Evolutionary conservation across 1,284 basidiomycete species (phyloP), one percentile per base, ranked within the genome.

Genomic region (Pholiota adiposa): DNA sequence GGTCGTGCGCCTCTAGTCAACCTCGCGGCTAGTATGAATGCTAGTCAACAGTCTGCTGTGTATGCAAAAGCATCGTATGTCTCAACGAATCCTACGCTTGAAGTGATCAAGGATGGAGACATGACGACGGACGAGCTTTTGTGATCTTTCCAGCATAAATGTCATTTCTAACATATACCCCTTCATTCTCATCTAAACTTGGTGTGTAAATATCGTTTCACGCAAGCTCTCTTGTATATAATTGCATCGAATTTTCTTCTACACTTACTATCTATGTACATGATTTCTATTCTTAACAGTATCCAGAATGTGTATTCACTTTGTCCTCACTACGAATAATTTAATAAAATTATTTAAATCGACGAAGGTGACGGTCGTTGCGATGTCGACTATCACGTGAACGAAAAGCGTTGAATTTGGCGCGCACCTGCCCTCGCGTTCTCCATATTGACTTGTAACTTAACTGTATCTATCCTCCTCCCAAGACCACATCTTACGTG

Each of bases 71-170:
- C 60, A 29, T 56, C 50, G 54, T 60, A 61, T 50, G 54, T 34
- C 68, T 57, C 33, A 23, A 29, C 31, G 19, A 55, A 63, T 33
- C 59, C 65, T 33, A 52, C 64, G 25, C 50, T 72, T 21, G 73
- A 72, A 33, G 63, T 65, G 21, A 67, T 73, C 53, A 62, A 48
- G 33, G 69, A 72, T 16, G 75, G 69, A 4, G 83, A 86, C 64
- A 85, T 89, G 84, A 87, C 83, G 0, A 49, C 86, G 62, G 84
- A 88, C 31, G 86, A 88, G 67, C 75, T 87, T 11, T 71, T 73
- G 62, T 84, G 71, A 51, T 52, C 36, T 33, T 19, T 58, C 67
- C 64, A 46, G 23, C 19, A 31, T 21, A 29, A 19, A 44, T 40
- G 6, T 57, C 31, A 27, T 19, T 52, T 38, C 29, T 31, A 31